Evolutionary conservation across 352 stramenopile genomes (phyloP).

Genomic region (Phytopythium kandeliae): DNA sequence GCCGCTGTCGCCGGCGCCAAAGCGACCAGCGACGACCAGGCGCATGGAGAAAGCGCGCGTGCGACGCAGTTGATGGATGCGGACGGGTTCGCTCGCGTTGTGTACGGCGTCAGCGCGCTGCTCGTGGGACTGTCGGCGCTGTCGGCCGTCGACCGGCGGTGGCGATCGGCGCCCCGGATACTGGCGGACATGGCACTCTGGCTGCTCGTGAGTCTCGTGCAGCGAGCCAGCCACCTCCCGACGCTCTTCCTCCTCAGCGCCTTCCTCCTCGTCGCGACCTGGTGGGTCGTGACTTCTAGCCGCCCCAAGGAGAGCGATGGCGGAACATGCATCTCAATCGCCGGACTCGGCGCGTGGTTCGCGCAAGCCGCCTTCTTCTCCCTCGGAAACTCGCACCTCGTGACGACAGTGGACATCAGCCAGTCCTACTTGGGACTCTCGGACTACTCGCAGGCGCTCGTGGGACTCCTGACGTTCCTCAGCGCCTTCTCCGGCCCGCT

Average conservation of each 20-base stretch:
- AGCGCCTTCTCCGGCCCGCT: conserved; percentile 72
- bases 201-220: conserved; percentile 51
- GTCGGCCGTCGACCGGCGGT: conserved; percentile 2
- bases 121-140: conserved; percentile 9
- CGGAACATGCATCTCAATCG: conserved; percentile 7
- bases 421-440: conserved; percentile 80
- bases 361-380: conserved; percentile 76
- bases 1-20: neutral
- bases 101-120: conserved; percentile 28
- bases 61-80: conserved; percentile 10
- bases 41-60: neutral
- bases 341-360: conserved; percentile 35
- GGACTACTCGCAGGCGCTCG: conserved; percentile 77
- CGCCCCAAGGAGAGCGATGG: neutral
- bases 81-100: conserved; percentile 37
- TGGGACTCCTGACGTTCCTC: conserved; percentile 67
- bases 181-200: conserved; percentile 49
- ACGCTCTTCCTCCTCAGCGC: conserved; percentile 51
- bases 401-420: conserved; percentile 88
- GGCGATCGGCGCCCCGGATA: conserved; percentile 7
- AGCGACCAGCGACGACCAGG: neutral
- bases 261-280: conserved; percentile 27
- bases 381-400: conserved; percentile 84
- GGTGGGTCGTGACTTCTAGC: conserved; percentile 12
- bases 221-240: conserved; percentile 53